Conservation (phyloP, 805 yeast genomes). For the Zygosaccharomyces gambellarensis region DNA sequence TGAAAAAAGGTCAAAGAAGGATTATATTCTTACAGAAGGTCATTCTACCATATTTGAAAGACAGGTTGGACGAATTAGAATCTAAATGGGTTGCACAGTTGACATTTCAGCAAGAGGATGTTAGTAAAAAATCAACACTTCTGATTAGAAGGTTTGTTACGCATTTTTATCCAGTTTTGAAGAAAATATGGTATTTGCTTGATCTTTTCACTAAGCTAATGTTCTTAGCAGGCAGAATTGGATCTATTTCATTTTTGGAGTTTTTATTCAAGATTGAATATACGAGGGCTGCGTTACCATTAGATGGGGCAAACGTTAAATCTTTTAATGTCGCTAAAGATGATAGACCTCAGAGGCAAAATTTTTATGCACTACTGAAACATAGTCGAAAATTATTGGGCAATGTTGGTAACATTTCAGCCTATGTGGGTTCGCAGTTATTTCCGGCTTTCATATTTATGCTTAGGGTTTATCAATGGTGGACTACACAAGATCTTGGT, state of each 20-base stretch:
- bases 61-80: constrained; percentile 59
- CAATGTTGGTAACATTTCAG: constrained; percentile 10
- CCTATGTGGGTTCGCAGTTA: constrained; percentile 41
- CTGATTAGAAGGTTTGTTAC: constrained; percentile 27
- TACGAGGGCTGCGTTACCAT: constrained; percentile 38
- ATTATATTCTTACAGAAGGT: constrained; percentile 57
- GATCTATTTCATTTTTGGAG: constrained; percentile 60
- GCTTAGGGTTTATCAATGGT: constrained; percentile 87
- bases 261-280: constrained; percentile 58
- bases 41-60: constrained; percentile 62
- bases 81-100: constrained; percentile 59
- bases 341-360: constrained; percentile 33
- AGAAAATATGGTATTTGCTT: constrained; percentile 42
- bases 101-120: constrained; percentile 41
- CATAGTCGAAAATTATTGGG: constrained; percentile 15
- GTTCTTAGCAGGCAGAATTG: constrained; percentile 61
- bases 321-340: constrained; percentile 10
- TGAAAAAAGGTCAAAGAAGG: constrained; percentile 49
- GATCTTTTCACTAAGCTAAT: constrained; percentile 56
- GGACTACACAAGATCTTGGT: constrained; percentile 75
- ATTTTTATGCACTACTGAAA: constrained; percentile 25
- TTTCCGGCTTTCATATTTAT: constrained; percentile 80
- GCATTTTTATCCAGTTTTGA: constrained; percentile 54
- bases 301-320: constrained; percentile 1
- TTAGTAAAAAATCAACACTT: constrained; percentile 17